Percentiles rank a stretch among this genome's conserved stretches.
Conservation (phyloP, 2,329 filamentous ascomycete species). For the Zymoseptoria ardabiliae region DNA sequence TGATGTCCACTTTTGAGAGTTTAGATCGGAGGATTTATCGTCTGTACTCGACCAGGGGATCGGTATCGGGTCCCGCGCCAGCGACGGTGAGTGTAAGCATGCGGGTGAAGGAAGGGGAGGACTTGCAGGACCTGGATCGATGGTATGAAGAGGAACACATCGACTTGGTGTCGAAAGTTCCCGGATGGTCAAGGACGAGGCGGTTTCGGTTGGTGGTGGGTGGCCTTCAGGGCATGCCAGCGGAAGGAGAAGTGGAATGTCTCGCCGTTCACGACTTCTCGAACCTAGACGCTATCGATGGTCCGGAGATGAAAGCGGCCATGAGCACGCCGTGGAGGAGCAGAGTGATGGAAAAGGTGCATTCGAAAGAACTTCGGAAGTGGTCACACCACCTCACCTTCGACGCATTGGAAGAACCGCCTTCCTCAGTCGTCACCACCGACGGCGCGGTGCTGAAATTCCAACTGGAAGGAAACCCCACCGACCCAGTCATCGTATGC, state of each 20-base stretch:
- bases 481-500: constrained; percentile 66
- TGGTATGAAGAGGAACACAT: constrained; percentile 75
- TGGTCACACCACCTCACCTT: constrained; percentile 77
- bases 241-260: constrained; percentile 48
- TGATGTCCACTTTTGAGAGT: constrained; percentile 55
- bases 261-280: constrained; percentile 67
- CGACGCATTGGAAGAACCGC: constrained; percentile 53
- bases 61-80: constrained; percentile 19
- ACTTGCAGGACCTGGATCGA: constrained; percentile 55
- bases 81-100: constrained; percentile 20
- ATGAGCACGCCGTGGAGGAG: constrained; percentile 55
- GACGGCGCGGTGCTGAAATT: constrained; percentile 67
- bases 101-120: constrained; percentile 37
- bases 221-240: constrained; percentile 39
- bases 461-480: constrained; percentile 63
- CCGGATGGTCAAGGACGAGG: constrained; percentile 71
- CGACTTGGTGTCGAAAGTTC: constrained; percentile 61
- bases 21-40: constrained; percentile 68
- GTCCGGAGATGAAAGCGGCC: constrained; percentile 56
- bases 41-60: constrained; percentile 44
- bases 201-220: constrained; percentile 61
- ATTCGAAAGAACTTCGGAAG: constrained; percentile 49
- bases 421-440: constrained; percentile 58
- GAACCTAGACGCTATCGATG: constrained; percentile 58
- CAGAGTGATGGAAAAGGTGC: constrained; percentile 52